Conservation (phyloP, 768 basidiomycete genomes). For the Guyanaporus albipodus region DNA sequence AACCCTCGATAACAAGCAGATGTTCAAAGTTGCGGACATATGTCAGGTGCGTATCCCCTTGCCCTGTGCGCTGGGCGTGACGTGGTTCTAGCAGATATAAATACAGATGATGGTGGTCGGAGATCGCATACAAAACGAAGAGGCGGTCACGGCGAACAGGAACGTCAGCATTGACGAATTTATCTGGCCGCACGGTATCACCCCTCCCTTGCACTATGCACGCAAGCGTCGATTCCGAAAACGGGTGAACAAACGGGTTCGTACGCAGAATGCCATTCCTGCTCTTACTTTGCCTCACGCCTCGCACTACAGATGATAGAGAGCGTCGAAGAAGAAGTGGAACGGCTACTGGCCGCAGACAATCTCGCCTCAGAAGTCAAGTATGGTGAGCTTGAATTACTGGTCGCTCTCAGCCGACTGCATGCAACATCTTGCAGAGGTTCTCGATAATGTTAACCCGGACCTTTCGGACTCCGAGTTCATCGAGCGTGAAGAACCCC, state of each 20-base stretch:
- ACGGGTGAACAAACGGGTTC: slow-evolving; percentile 75
- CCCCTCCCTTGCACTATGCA: slow-evolving; percentile 86
- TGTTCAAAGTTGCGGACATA: slow-evolving; percentile 99
- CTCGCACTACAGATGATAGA: slow-evolving; percentile 69
- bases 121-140: slow-evolving; percentile 67
- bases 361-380: slow-evolving; percentile 68
- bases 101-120: slow-evolving; percentile 89
- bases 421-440: slow-evolving; percentile 43
- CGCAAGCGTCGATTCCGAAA: slow-evolving; percentile 92
- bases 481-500: slow-evolving; percentile 57
- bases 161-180: slow-evolving; percentile 91
- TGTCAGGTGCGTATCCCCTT: slow-evolving; percentile 64
- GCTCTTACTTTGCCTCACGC: slow-evolving; percentile 3
- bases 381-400: slow-evolving; percentile 50
- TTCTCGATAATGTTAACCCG: slow-evolving; percentile 87
- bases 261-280: slow-evolving; percentile 17
- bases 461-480: slow-evolving; percentile 89
- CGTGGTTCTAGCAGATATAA: background rate
- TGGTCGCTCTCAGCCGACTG: background rate
- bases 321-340: slow-evolving; percentile 91
- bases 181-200: slow-evolving; percentile 95
- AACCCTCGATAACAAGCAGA: slow-evolving; percentile 91
- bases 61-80: slow-evolving; percentile 10
- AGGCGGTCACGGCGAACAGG: slow-evolving; percentile 54
- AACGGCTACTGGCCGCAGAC: slow-evolving; percentile 79